Evolutionary conservation across 1,284 basidiomycete species (phyloP), one percentile per base, ranked within the genome.

Genomic region (Apiotrichum montevideense): DNA sequence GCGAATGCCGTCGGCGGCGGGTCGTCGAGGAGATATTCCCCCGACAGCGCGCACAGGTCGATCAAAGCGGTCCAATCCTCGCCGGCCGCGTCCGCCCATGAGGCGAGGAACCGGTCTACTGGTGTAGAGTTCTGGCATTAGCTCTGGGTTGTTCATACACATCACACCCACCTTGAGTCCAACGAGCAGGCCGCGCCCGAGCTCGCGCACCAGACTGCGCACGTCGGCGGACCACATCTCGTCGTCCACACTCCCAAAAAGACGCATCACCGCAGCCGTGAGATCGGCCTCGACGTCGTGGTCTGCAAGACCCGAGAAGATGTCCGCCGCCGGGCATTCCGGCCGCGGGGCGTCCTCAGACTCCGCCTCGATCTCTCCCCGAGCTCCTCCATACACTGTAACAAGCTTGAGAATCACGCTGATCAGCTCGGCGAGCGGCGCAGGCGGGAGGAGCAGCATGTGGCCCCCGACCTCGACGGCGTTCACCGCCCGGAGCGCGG

Each of bases 31-130:
- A 92, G 79, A 72, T 84, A 88, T 73, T 88, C 87, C 46, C 88
- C 89, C 87, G 88, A 61, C 34, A 61, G 57, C 49, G 40, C 73
- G 2, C 76, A 64, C 2, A 93, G 68, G 34, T 83, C 79, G 15
- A 87, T 82, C 1, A 79, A 72, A 47, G 81, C 81, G 67, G 89
- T 94, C 3, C 82, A 80, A 21, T 21, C 21, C 64, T 92, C 88
- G 0, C 89, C 88, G 0, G 90, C 85, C 4, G 81, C 78, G 0
- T 72, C 69, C 56, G 81, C 83, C 92, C 91, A 95, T 55, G 81
- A 81, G 0, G 66, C 63, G 37, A 90, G 55, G 56, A 93, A 85
- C 1, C 78, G 77, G 11, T 79, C 77, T 82, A 79, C 1, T 54
- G 52, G 32, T 42, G 53, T 46, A 35, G 52, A 57, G 21, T 52